Percentiles rank a stretch among this genome's conserved stretches.
phyloP scores from a whole-genome alignment of 2,329 filamentous ascomycete species.

The Triangularia verruculosa region DNA sequence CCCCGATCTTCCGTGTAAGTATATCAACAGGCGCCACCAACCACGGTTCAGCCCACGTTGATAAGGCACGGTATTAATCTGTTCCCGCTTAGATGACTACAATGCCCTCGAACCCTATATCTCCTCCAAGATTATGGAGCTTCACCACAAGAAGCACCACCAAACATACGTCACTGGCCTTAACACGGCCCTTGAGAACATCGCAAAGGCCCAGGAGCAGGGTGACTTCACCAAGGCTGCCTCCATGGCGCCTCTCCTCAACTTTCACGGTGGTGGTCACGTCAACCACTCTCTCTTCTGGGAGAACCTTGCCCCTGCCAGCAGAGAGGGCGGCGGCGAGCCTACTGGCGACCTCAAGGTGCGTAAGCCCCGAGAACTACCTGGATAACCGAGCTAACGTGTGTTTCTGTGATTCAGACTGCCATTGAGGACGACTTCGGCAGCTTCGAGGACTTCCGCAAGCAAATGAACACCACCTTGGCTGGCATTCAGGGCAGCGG shows the following conservation, averaged over 20 bases:
- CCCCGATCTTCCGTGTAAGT: conserved; percentile 70
- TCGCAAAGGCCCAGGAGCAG: conserved; percentile 60
- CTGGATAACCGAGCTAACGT: not conserved
- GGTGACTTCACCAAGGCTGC: conserved; percentile 55
- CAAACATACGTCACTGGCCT: conserved; percentile 75
- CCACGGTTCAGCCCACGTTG: not conserved
- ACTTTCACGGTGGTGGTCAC: conserved; percentile 89
- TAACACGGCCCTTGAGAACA: conserved; percentile 62
- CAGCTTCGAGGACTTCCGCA: conserved; percentile 59
- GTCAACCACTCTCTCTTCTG: conserved; percentile 94
- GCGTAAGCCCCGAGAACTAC: not conserved
- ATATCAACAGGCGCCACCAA: not conserved
- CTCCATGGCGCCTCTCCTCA: conserved; percentile 56
- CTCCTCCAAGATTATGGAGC: conserved; percentile 75
- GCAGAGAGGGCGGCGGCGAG: conserved; percentile 60
- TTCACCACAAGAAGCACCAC: conserved; percentile 78
- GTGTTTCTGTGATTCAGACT: conserved; percentile 33
- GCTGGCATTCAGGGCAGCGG: conserved; percentile 81
- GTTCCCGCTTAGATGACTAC: conserved; percentile 74
- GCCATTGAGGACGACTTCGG: conserved; percentile 68
- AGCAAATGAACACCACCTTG: conserved; percentile 65
- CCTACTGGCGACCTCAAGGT: conserved; percentile 60
- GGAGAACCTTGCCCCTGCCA: conserved; percentile 73
- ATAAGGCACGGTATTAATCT: not conserved
- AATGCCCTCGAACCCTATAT: conserved; percentile 86